These are phyloP conservation scores for Phytopythium helicoides DNA, from an alignment of 352 stramenopile genomes.

Conservation along the genomic window DNA sequence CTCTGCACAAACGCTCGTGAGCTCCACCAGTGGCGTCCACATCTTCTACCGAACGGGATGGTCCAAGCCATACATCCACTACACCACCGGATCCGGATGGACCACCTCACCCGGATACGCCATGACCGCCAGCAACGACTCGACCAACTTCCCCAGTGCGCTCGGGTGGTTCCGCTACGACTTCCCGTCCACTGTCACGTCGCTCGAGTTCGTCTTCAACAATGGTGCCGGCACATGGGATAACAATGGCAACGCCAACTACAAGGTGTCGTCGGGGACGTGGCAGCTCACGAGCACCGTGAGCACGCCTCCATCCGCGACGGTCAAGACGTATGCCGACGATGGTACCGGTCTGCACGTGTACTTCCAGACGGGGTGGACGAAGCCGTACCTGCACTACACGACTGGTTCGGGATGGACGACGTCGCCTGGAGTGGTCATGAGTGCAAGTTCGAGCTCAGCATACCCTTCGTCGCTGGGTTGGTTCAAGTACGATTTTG, in stretches of 20 bases:
- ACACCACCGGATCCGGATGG: constrained; percentile 34
- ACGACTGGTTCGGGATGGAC: constrained; percentile 25
- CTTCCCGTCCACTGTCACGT: constrained; percentile 11
- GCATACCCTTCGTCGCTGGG: constrained; percentile 15
- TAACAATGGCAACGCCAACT: constrained; percentile 24
- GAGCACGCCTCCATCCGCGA: constrained; percentile 12
- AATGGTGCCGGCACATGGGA: constrained; percentile 22
- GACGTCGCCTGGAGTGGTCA: constrained; percentile 21
- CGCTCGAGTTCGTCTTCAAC: constrained; percentile 26
- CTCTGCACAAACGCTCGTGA: constrained; percentile 35
- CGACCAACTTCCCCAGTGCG: constrained; percentile 16
- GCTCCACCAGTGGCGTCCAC: constrained; percentile 28
- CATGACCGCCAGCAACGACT: constrained; percentile 21
- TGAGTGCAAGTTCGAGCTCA: constrained; percentile 21
- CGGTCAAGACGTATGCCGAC: constrained; percentile 18
- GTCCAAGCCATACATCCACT: constrained; percentile 46
- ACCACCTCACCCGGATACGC: constrained; percentile 26
- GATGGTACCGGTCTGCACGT: constrained; percentile 37
- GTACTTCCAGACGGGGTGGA: constrained; percentile 34
- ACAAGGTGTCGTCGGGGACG: constrained; percentile 22
- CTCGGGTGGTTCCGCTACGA: constrained; percentile 26
- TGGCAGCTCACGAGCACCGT: constrained; percentile 22
- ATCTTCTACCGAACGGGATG: constrained; percentile 49
- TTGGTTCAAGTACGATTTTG: constrained; percentile 37
- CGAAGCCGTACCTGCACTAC: constrained; percentile 33